Base-by-base conservation (phyloP, 805 yeast species). In the Metschnikowia drakensbergensis region DNA sequence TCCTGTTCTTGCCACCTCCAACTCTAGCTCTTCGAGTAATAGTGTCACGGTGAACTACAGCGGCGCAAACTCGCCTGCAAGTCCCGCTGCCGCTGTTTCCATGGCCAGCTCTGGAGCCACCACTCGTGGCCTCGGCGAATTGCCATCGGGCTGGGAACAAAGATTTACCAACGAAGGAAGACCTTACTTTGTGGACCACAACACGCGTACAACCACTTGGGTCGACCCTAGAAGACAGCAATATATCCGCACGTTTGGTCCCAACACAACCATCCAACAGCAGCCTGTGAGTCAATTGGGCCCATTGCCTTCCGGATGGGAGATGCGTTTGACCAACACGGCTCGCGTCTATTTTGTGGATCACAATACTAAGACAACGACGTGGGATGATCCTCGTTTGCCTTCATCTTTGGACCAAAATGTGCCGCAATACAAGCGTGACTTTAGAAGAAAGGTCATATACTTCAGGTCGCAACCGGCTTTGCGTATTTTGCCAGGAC, bases 201-300 rank as follows among this genome's bases (percentile, higher is more conserved):
- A 94, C 68, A 94, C 99, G n/a, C 81, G 99, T 68, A 94, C 99
- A 1, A 94, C 99, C 3, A 94, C 99, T 9, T 94, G 99, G 99
- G 99, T 94, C 41, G 99, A 94, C 68, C 99, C 99, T 56, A 82
- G 99, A 71, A 83, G 99, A 69, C 99, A 94, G 71, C 99, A 94
- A 73, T 94, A 89, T 68, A 94, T 94, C 60, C 86, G 97, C 66
- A 89, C 96, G 53, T 90, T 87, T 67, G 98, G 97, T 27, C 77
- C 91, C 80, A 69, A 82, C 61, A 86, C 96, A 4, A 89, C 97
- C 22, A 89, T 92, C 58, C 97, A 91, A 72, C 98, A 94, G 61
- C 99, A 94, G 74, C 96, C 98, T 29, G 96, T 94, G 9, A 86
- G 96, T 38, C 98, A 95, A 64, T 77, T 94, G 68, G 99, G 99